Evolutionary conservation across 441 rosid species (phyloP).

Genomic region (Viola pubescens): DNA sequence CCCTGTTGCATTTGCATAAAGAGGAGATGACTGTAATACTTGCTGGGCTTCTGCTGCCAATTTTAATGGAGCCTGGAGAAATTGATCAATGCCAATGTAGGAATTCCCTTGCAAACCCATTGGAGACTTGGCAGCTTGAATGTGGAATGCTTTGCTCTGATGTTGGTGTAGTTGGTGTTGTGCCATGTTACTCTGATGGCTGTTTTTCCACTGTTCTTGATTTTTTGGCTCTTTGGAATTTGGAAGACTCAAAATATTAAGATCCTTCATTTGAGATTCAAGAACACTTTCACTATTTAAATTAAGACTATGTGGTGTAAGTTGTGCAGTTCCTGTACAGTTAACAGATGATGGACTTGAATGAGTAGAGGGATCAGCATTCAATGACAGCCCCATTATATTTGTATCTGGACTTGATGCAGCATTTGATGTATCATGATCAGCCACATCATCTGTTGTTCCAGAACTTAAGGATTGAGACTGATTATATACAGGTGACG

Average conservation of each 20-base stretch:
- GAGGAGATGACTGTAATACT: slow-evolving; percentile 37
- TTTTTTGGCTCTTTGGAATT: slow-evolving; percentile 21
- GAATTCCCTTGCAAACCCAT: slow-evolving; percentile 30
- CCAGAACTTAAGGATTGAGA: slow-evolving; percentile 34
- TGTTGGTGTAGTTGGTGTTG: slow-evolving; percentile 29
- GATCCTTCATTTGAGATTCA: slow-evolving; percentile 32
- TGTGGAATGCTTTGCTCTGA: slow-evolving; percentile 28
- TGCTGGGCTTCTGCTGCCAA: slow-evolving; percentile 33
- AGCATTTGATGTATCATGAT: slow-evolving; percentile 22
- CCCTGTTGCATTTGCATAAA: slow-evolving; percentile 33
- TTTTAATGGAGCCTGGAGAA: slow-evolving; percentile 29
- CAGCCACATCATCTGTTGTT: slow-evolving; percentile 26
- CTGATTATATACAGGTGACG: slow-evolving; percentile 34
- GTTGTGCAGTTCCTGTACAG: slow-evolving; percentile 17
- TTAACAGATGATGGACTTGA: slow-evolving; percentile 17
- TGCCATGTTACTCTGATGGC: slow-evolving; percentile 11
- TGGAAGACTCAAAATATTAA: slow-evolving; percentile 28
- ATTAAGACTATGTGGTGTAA: slow-evolving; percentile 6
- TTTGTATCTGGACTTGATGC: slow-evolving; percentile 20
- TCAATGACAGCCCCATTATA: slow-evolving; percentile 9
- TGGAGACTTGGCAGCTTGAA: slow-evolving; percentile 31
- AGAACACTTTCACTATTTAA: slow-evolving; percentile 17
- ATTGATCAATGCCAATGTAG: slow-evolving; percentile 28
- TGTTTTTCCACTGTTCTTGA: slow-evolving; percentile 26
- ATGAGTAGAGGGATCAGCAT: slow-evolving; percentile 15